Conservation (phyloP, 2,329 filamentous ascomycete species). For the Fusarium irregulare region DNA sequence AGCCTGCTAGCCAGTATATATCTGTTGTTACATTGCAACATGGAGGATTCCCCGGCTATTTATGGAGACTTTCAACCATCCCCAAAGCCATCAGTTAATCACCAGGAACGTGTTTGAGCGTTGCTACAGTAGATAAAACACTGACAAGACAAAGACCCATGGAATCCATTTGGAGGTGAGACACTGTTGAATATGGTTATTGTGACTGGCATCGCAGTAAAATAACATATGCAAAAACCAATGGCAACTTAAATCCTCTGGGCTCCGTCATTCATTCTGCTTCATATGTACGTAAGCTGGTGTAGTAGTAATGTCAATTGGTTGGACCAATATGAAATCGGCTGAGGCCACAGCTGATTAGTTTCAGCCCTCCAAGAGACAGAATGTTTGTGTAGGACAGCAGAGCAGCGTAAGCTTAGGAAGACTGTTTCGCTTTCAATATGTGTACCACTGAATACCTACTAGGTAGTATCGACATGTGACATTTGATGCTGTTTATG, state of each 20-base stretch:
- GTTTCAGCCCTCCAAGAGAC: neutral
- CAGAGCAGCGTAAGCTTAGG: neutral
- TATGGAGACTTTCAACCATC: conserved; percentile 21
- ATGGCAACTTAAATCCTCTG: neutral
- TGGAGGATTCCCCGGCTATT: conserved; percentile 18
- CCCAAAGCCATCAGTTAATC: neutral
- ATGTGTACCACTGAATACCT: conserved; percentile 49
- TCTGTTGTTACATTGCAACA: neutral
- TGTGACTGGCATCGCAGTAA: neutral
- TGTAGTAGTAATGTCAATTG: neutral
- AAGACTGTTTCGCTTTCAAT: neutral
- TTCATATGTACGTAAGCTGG: neutral
- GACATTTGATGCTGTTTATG: neutral
- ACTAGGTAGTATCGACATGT: neutral
- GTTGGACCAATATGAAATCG: neutral
- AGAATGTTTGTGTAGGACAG: neutral
- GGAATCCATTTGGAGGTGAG: neutral
- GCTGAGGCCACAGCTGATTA: neutral
- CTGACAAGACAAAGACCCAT: neutral
- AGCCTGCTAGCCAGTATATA: too few species aligned
- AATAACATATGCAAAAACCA: neutral
- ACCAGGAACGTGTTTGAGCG: conserved; percentile 15
- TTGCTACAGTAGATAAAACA: conserved; percentile 2
- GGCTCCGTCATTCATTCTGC: neutral
- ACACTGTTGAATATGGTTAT: neutral